Base-by-base conservation (phyloP, 2,329 filamentous ascomycete species). In the Trichoderma citrinoviride region DNA sequence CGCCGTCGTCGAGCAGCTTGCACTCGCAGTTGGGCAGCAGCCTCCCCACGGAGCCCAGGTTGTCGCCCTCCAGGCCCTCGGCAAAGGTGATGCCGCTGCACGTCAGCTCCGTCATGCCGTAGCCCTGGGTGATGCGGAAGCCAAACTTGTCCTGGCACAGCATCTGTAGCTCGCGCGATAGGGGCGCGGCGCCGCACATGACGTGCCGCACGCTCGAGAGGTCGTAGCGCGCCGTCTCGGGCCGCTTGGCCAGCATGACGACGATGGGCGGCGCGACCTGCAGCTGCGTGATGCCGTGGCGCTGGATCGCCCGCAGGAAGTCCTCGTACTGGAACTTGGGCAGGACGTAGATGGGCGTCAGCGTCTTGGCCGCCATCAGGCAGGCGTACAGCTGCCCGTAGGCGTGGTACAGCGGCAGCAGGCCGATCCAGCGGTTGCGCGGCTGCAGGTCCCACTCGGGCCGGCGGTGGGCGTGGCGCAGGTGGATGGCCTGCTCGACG, bases 371-470 rank as follows among this genome's bases (percentile, higher is more conserved):
- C 0, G 79, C 79, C 68, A 81, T 77, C 29, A 85, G 73, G 65
- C 81, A 82, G 64, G 82, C 82, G 63, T 81, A 79, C 3, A 83
- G 77, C 71, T 87, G 85, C 2, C 82, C 82, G 67, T 83, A 85
- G 7, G 84, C 85, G 70, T 88, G 86, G 70, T 87, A 90, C 72
- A 90, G 83, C 0, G 89, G 90, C 14, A 91, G 76, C 72, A 90
- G 89, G 54, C 86, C 81, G 29, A 84, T 70, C 80, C 82, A 84
- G 44, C 81, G 76, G 69, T 83, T 83, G 8, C 73, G 71, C 23
- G 79, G 79, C 41, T 76, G 74, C 3, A 76, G 49, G 3, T 75
- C 69, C 66, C 61, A 65, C 15, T 76, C 76, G 21, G 64, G 53
- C 12, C 19, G 23, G 6, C 44, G 12, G 66, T 76, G 70, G 8